phyloP scores from a whole-genome alignment of 257 asterid species.

The Solanum chaucha region DNA sequence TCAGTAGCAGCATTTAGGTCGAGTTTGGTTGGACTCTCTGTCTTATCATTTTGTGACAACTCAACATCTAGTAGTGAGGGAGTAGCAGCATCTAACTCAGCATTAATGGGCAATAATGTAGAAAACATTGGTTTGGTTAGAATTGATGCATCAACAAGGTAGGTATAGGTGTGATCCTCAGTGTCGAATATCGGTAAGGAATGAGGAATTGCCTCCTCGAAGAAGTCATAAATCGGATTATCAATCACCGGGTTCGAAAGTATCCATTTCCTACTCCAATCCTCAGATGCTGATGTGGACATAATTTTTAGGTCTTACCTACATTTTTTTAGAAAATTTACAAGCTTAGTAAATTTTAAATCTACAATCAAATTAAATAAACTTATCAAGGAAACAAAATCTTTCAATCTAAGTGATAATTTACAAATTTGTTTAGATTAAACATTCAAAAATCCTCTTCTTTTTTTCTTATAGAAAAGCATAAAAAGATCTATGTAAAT shows the following conservation, averaged over 20 bases:
- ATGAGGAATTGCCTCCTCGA: neutral
- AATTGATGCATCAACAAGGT: neutral
- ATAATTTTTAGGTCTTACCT: neutral
- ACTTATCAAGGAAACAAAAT: neutral
- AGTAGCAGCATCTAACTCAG: too few species aligned
- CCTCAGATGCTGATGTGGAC: neutral
- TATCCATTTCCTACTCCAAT: neutral
- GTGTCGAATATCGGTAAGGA: neutral
- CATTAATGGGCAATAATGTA: too few species aligned
- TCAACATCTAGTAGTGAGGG: too few species aligned
- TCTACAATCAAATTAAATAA: neutral
- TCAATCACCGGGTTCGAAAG: neutral
- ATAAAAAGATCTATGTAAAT: neutral
- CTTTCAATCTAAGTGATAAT: neutral
- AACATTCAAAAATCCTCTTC: neutral
- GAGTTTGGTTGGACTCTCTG: too few species aligned
- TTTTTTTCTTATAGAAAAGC: neutral
- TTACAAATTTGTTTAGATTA: neutral
- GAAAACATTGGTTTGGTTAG: neutral
- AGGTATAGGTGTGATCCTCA: neutral
- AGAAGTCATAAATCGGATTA: neutral
- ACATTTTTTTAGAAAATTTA: neutral
- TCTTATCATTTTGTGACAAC: too few species aligned
- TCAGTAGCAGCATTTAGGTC: too few species aligned
- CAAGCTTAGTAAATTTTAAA: neutral